Conservation (phyloP, 2,329 filamentous ascomycete species). For the Penicillium sp. region DNA sequence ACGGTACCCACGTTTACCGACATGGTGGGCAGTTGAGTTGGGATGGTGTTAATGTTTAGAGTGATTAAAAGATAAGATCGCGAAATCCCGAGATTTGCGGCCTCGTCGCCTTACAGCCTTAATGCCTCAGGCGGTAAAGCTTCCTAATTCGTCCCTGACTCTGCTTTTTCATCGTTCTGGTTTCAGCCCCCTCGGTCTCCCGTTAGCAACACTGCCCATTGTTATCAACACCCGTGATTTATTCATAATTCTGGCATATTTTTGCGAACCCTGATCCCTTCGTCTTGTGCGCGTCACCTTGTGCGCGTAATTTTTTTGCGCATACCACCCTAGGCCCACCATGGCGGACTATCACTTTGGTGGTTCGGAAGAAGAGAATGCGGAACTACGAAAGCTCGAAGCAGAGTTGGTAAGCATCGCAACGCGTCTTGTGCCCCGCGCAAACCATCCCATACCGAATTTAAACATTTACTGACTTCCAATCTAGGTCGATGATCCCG, state of each 20-base stretch:
- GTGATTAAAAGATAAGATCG: constrained; percentile 11
- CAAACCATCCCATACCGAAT: neutral
- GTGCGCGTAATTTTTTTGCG: neutral
- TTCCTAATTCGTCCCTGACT: constrained; percentile 11
- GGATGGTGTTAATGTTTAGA: constrained; percentile 1
- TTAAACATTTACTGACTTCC: constrained; percentile 8
- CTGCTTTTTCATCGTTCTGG: constrained; percentile 9
- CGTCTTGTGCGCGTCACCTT: no score
- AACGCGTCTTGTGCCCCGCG: constrained; percentile 30
- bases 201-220: constrained; percentile 12
- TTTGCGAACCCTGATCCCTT: neutral
- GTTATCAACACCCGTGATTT: constrained; percentile 10
- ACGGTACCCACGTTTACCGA: constrained; percentile 19
- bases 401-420: constrained; percentile 64
- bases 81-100: neutral
- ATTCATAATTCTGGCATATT: constrained; percentile 5
- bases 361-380: constrained; percentile 76
- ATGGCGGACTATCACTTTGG: constrained; percentile 68
- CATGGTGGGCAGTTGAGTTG: constrained; percentile 16
- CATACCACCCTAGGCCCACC: constrained; percentile 5
- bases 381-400: constrained; percentile 76
- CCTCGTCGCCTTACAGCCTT: neutral
- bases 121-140: constrained; percentile 3
- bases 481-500: constrained; percentile 65
- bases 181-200: constrained; percentile 14